Conservation (phyloP, 2,329 filamentous ascomycete species). For the Talaromyces sp. region DNA sequence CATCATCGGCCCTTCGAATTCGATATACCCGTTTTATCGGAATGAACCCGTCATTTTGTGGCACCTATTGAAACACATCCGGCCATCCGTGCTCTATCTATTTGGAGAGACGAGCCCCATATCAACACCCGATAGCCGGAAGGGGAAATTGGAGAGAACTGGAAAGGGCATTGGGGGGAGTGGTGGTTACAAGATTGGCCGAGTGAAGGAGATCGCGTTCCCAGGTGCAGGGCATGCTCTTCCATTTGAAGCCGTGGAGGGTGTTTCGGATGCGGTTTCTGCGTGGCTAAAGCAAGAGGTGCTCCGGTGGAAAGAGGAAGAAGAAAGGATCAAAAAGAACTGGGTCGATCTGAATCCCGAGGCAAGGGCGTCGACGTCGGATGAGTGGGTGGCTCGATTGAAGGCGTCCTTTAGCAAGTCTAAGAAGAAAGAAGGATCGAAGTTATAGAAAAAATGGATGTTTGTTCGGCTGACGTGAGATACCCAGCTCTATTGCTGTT, state of each 20-base stretch:
- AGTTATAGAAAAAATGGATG: neutral
- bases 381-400: neutral
- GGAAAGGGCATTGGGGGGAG: neutral
- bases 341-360: neutral
- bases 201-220: neutral
- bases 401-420: neutral
- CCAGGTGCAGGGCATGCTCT: neutral
- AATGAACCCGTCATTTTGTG: neutral
- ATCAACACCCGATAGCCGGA: neutral
- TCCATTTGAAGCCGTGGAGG: neutral
- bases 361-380: neutral
- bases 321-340: neutral
- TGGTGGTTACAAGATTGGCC: neutral
- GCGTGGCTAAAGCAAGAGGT: neutral
- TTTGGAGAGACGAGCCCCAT: neutral
- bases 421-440: neutral
- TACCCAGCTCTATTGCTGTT: neutral
- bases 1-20: neutral
- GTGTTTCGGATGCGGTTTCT: neutral
- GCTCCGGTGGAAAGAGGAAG: neutral
- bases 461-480: neutral
- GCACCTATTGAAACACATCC: neutral
- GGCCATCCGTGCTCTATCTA: constrained; percentile 5
- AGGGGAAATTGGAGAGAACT: neutral
- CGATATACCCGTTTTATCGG: neutral